Conservation (phyloP, 768 basidiomycete species). For the Krasilnikovozyma curviuscula region DNA sequence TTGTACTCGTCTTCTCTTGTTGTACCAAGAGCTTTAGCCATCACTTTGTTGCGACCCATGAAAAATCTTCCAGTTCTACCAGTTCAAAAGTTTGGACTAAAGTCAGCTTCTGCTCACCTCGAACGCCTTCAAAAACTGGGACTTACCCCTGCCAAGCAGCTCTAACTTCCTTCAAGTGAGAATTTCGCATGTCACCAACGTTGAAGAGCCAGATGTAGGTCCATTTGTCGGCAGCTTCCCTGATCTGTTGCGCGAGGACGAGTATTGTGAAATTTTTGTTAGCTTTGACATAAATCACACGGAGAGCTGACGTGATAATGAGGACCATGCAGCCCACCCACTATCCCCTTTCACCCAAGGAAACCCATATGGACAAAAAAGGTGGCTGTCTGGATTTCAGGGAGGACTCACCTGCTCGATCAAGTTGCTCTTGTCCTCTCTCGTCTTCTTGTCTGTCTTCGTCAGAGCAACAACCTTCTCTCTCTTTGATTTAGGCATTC, state of each 20-base stretch:
- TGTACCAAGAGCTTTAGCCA: constrained; percentile 86
- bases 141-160: constrained; percentile 78
- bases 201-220: constrained; percentile 89
- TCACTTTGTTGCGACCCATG: constrained; percentile 46
- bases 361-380: not conserved
- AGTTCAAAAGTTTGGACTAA: not conserved
- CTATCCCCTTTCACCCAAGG: not conserved
- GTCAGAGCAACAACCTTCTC: constrained; percentile 59
- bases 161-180: constrained; percentile 81
- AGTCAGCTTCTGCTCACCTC: not conserved
- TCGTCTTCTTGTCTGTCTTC: constrained; percentile 83
- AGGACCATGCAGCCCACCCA: not conserved
- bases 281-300: no score
- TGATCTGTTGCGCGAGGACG: constrained; percentile 55
- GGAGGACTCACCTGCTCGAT: constrained; percentile 48
- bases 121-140: not conserved
- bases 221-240: constrained; percentile 71
- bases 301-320: no score
- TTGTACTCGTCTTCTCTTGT: constrained; percentile 72
- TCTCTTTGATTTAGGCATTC: constrained; percentile 18
- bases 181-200: constrained; percentile 87
- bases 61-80: constrained; percentile 69
- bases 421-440: constrained; percentile 67
- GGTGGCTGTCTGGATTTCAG: not conserved
- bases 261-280: no score